Percentiles rank a stretch among this genome's conserved stretches.
Evolutionary conservation across 163 green algal species (phyloP).

Genomic region (Scenedesmus sp.): DNA sequence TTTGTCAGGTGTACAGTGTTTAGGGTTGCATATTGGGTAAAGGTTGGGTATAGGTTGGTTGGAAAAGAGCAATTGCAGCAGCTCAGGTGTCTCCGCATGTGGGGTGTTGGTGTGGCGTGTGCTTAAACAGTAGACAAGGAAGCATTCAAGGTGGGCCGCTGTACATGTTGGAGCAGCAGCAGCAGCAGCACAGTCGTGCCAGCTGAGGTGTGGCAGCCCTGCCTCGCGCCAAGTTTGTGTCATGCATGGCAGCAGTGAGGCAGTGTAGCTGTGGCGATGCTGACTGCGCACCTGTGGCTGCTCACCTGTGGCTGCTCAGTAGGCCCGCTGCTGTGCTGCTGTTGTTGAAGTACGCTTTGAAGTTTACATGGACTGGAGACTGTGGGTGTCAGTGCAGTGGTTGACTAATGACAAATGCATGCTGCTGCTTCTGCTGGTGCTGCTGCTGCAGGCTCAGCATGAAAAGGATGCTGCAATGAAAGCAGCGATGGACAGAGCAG

Average conservation of each 20-base stretch:
- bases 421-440: not conserved
- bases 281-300: not conserved
- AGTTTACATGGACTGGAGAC: no score
- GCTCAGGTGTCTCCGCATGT: no score
- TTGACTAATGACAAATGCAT: not conserved
- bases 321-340: not conserved
- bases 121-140: not conserved
- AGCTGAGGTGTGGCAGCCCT: not conserved
- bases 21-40: no score
- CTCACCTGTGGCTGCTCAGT: not conserved
- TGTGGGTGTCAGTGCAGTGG: no score
- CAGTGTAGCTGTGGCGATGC: not conserved
- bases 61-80: no score
- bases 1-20: no score
- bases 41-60: no score
- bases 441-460: not conserved
- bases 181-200: no score
- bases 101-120: not conserved
- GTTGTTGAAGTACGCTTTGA: no score
- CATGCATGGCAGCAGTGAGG: no score
- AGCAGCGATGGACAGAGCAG: constrained; percentile 19
- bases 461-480: constrained; percentile 34
- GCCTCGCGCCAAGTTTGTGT: no score
- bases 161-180: no score
- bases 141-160: not conserved